Percentiles rank a stretch among this genome's conserved stretches.
These are phyloP conservation scores for Mortierella sp. DNA, from an alignment of 371 early-diverging fungal genomes.

Conservation along the genomic window DNA sequence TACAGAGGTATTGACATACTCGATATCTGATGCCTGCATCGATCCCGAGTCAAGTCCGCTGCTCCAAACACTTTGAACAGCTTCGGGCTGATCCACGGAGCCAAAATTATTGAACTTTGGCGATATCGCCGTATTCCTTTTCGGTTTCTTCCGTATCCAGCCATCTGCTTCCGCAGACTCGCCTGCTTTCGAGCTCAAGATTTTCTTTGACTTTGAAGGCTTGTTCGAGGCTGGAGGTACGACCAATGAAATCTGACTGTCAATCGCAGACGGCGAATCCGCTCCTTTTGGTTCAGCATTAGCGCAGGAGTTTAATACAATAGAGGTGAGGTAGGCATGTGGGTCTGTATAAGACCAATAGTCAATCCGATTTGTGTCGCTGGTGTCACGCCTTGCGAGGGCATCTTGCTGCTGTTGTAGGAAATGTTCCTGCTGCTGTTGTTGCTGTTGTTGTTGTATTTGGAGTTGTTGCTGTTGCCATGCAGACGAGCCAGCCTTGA, in stretches of 20 bases:
- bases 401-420: conserved; percentile 53
- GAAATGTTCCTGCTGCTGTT: conserved; percentile 38
- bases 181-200: neutral
- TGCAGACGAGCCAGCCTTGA: conserved; percentile 45
- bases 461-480: conserved; percentile 49
- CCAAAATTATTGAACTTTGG: conserved; percentile 7
- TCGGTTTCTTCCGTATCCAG: conserved; percentile 50
- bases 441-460: conserved; percentile 34
- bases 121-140: conserved; percentile 8
- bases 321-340: conserved; percentile 49
- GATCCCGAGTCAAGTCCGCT: conserved; percentile 16
- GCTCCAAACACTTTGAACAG: conserved; percentile 15
- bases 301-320: conserved; percentile 54
- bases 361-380: conserved; percentile 43
- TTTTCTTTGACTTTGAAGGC: neutral
- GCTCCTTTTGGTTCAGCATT: conserved; percentile 35
- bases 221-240: conserved; percentile 17
- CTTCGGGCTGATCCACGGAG: conserved; percentile 5
- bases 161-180: conserved; percentile 30
- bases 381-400: conserved; percentile 11
- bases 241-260: conserved; percentile 17
- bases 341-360: conserved; percentile 54
- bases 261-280: conserved; percentile 40
- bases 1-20: conserved; percentile 9
- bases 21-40: conserved; percentile 29